Conservation (phyloP, 257 asterid species). For the Gentiana macrophylla region DNA sequence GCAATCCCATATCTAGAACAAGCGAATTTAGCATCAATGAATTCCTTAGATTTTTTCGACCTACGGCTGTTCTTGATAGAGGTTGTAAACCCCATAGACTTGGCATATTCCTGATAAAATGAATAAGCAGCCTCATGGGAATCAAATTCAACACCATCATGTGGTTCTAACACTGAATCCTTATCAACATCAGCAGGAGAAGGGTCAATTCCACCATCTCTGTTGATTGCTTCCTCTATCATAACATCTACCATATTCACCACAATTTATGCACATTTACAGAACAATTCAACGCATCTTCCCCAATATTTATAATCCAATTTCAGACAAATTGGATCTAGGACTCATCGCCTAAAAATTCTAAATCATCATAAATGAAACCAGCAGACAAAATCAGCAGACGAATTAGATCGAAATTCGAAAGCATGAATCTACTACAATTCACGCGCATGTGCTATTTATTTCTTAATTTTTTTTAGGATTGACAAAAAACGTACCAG, state of each 20-base stretch:
- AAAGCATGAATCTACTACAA: too few relatives aligned
- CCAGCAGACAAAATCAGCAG: too few relatives aligned
- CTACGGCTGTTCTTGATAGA: conserved; percentile 95
- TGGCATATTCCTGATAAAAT: conserved; percentile 91
- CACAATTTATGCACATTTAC: conserved; percentile 11
- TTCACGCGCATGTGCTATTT: too few relatives aligned
- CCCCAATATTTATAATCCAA: conserved; percentile 43
- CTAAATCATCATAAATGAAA: too few relatives aligned
- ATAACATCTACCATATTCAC: conserved; percentile 33
- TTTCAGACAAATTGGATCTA: too few relatives aligned
- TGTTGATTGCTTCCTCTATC: conserved; percentile 21
- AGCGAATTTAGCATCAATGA: conserved; percentile 91
- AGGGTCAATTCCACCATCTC: conserved; percentile 30
- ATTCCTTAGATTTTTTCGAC: conserved; percentile 89
- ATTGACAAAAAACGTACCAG: too few relatives aligned
- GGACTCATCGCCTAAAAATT: too few relatives aligned
- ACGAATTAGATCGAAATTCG: too few relatives aligned
- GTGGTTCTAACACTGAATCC: conserved; percentile 52
- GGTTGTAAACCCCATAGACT: conserved; percentile 98
- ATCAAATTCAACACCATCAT: conserved; percentile 78
- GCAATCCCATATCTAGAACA: conserved; percentile 92
- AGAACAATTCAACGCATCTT: conserved; percentile 28
- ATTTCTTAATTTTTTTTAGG: too few relatives aligned
- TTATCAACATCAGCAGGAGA: conserved; percentile 38
- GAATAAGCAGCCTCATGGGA: conserved; percentile 87